Evolutionary conservation across 2,329 filamentous ascomycete genomes (phyloP).

Genomic region (Dryadomyces quercivorus): DNA sequence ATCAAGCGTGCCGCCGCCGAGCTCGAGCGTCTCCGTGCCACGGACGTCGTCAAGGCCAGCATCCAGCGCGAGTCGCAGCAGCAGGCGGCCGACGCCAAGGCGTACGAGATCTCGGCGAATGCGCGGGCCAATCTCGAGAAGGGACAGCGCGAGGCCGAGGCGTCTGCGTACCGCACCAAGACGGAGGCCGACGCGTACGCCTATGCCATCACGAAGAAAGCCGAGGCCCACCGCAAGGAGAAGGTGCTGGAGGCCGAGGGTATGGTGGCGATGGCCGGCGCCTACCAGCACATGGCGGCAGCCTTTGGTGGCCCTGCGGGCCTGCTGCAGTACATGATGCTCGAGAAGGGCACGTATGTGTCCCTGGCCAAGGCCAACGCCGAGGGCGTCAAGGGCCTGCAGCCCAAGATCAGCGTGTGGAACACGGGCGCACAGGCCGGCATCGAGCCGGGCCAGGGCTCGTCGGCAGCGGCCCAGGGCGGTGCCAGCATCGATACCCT

Average conservation of each 20-base stretch:
- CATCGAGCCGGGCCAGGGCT: slow-evolving; percentile 18
- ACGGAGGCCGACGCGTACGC: slow-evolving; percentile 29
- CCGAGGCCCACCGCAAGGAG: slow-evolving; percentile 37
- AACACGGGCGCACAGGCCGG: slow-evolving; percentile 51
- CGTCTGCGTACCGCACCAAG: slow-evolving; percentile 35
- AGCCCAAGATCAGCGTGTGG: slow-evolving; percentile 88
- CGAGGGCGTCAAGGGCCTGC: slow-evolving; percentile 58
- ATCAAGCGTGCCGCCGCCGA: slow-evolving; percentile 67
- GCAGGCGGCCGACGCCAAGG: slow-evolving; percentile 49
- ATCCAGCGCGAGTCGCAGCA: slow-evolving; percentile 57
- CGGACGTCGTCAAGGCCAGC: slow-evolving; percentile 65
- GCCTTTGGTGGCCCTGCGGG: slow-evolving; percentile 70
- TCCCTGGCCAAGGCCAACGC: slow-evolving; percentile 70
- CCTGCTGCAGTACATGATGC: slow-evolving; percentile 76
- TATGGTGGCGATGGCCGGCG: slow-evolving; percentile 63
- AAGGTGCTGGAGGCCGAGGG: slow-evolving; percentile 68
- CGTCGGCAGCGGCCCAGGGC: slow-evolving; percentile 29
- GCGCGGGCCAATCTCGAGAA: slow-evolving; percentile 43
- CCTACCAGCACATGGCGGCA: slow-evolving; percentile 58
- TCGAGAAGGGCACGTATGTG: slow-evolving; percentile 69
- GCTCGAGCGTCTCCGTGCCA: slow-evolving; percentile 66
- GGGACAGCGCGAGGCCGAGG: slow-evolving; percentile 19
- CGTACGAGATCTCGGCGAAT: slow-evolving; percentile 53
- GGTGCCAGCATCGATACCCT: slow-evolving; percentile 47
- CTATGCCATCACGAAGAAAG: slow-evolving; percentile 29